Evolutionary conservation across 805 yeast species (phyloP).

Genomic region (Candida sanyiensis): DNA sequence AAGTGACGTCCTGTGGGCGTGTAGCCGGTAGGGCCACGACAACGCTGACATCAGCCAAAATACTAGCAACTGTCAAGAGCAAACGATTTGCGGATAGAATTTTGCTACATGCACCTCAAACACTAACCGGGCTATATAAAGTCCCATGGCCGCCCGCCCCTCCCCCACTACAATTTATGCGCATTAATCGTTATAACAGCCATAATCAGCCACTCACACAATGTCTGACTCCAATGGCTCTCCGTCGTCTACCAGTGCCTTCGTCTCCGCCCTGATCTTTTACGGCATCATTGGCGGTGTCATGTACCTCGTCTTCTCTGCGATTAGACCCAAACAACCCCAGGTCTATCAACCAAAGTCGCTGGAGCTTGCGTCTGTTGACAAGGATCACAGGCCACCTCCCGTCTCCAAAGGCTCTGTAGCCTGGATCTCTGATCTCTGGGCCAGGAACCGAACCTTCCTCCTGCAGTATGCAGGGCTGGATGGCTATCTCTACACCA

Average conservation of each 20-base stretch:
- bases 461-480: slow-evolving; percentile 64
- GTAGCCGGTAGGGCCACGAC: too few species aligned
- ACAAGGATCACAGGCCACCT: slow-evolving; percentile 28
- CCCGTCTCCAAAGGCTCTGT: slow-evolving; percentile 42
- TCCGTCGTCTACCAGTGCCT: slow-evolving; percentile 68
- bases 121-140: too few species aligned
- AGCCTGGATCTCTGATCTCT: slow-evolving; percentile 49
- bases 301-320: slow-evolving; percentile 55
- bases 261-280: slow-evolving; percentile 64
- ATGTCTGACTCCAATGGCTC: slow-evolving; percentile 1
- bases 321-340: slow-evolving; percentile 56
- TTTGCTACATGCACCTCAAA: too few species aligned
- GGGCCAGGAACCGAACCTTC: slow-evolving; percentile 53
- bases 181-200: too few species aligned
- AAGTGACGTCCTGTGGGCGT: too few species aligned
- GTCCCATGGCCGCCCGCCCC: too few species aligned
- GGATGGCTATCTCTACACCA: slow-evolving; percentile 71
- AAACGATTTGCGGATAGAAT: too few species aligned
- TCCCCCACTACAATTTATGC: too few species aligned
- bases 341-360: slow-evolving; percentile 82
- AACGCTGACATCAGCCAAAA: too few species aligned
- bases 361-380: slow-evolving; percentile 48
- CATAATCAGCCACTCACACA: too few species aligned
- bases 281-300: slow-evolving; percentile 55
- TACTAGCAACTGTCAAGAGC: too few species aligned